Evolutionary conservation across 495 filamentous ascomycete genomes (phyloP).

Genomic region (Parachaetomium inaequale): DNA sequence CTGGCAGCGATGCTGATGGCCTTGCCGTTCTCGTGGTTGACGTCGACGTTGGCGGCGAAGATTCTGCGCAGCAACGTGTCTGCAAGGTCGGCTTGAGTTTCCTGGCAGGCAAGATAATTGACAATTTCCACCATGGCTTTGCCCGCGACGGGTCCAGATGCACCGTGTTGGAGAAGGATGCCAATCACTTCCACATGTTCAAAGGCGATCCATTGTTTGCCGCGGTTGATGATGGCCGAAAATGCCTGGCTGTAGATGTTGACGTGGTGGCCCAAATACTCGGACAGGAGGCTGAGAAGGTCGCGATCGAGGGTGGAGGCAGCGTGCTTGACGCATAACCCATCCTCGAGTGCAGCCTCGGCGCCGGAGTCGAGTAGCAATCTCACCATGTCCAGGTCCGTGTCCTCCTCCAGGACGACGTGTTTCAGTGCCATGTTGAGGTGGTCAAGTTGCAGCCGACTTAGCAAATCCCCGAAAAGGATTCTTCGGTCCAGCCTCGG

Average conservation of each 20-base stretch:
- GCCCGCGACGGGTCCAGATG: conserved; percentile 31
- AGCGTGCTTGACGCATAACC: conserved; percentile 32
- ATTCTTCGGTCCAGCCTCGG: conserved; percentile 12
- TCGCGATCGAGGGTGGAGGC: conserved; percentile 27
- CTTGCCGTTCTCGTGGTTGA: conserved; percentile 44
- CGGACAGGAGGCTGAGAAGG: conserved; percentile 22
- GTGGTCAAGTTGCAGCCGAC: conserved; percentile 27
- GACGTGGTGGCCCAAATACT: conserved; percentile 15
- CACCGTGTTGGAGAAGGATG: conserved; percentile 38
- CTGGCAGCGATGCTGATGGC: conserved; percentile 37
- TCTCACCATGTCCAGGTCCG: conserved; percentile 24
- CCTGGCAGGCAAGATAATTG: conserved; percentile 30
- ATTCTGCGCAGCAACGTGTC: conserved; percentile 34
- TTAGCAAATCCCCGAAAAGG: conserved; percentile 22
- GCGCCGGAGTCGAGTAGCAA: conserved; percentile 28
- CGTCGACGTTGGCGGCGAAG: conserved; percentile 37
- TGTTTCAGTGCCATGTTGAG: conserved; percentile 31
- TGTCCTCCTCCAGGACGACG: conserved; percentile 22
- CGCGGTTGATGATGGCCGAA: conserved; percentile 19
- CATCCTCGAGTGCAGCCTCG: conserved; percentile 26
- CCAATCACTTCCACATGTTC: conserved; percentile 35
- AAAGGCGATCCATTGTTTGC: conserved; percentile 33
- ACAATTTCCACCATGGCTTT: conserved; percentile 40
- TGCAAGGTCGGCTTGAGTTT: conserved; percentile 27
- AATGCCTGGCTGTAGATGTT: conserved; percentile 26